Evolutionary conservation across 805 yeast genomes (phyloP).

Genomic region (Metschnikowia noctiluminum): DNA sequence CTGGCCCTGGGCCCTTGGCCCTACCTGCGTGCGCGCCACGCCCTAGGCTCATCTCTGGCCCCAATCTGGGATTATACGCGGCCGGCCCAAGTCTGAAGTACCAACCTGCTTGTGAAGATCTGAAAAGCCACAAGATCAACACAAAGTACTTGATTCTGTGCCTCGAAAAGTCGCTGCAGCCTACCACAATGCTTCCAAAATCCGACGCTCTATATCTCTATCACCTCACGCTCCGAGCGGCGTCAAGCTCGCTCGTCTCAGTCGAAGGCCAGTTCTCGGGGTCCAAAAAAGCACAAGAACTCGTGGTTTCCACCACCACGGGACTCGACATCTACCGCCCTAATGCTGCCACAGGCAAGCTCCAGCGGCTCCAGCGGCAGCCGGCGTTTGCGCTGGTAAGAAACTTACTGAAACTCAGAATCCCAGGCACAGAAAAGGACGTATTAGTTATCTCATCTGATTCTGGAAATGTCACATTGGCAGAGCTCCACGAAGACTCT

Average conservation of each 20-base stretch:
- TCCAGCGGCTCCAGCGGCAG: constrained; percentile 41
- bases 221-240: constrained; percentile 64
- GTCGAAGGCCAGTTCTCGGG: constrained; percentile 69
- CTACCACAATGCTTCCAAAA: constrained; percentile 7
- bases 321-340: constrained; percentile 51
- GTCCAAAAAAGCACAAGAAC: constrained; percentile 51
- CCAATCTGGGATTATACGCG: too few species aligned
- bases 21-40: too few species aligned
- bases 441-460: constrained; percentile 70
- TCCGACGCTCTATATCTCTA: constrained; percentile 46
- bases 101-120: not conserved
- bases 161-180: too few species aligned
- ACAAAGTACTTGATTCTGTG: too few species aligned
- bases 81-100: too few species aligned
- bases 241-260: constrained; percentile 51
- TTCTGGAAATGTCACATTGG: constrained; percentile 64
- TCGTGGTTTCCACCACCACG: constrained; percentile 56
- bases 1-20: too few species aligned
- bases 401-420: constrained; percentile 46
- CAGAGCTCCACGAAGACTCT: constrained; percentile 42
- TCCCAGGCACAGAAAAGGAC: constrained; percentile 54
- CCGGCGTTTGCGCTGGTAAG: constrained; percentile 60
- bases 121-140: not conserved
- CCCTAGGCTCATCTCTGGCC: too few species aligned
- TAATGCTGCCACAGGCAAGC: constrained; percentile 54